Conservation (phyloP, 345 rosid genomes). For the Gossypium herbaceum region DNA sequence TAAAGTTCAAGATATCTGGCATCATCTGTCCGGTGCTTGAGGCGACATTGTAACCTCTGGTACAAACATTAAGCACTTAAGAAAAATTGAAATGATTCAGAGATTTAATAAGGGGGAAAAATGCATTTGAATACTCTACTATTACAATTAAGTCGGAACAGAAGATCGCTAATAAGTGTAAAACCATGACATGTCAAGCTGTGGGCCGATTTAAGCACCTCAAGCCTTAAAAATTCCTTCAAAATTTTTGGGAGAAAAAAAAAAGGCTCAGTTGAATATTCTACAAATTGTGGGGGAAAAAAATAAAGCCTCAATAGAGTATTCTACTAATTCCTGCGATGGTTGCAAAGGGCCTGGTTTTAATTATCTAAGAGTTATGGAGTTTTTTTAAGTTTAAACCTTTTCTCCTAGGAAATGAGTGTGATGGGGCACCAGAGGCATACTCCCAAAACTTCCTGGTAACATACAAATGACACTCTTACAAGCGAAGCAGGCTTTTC, state of each 20-base stretch:
- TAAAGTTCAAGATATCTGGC: too few species aligned
- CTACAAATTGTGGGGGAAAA: neutral
- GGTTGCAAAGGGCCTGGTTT: neutral
- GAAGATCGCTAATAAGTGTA: neutral
- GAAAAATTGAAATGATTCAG: too few species aligned
- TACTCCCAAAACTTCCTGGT: neutral
- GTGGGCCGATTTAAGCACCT: neutral
- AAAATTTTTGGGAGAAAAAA: neutral
- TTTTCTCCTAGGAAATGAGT: neutral
- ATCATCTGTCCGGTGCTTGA: too few species aligned
- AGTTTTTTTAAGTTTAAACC: slow-evolving; percentile 8
- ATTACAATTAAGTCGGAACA: neutral
- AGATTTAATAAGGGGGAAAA: too few species aligned
- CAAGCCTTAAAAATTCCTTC: slow-evolving; percentile 5
- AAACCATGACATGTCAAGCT: neutral
- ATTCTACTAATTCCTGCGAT: neutral
- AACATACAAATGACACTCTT: neutral
- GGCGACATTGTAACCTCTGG: too few species aligned
- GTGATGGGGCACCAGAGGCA: slow-evolving; percentile 16
- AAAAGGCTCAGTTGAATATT: neutral
- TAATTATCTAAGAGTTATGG: slow-evolving; percentile 1
- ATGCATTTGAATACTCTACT: neutral
- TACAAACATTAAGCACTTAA: too few species aligned
- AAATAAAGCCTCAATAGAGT: neutral
- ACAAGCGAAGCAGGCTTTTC: neutral